Evolutionary conservation across 192 early-diverging fungal genomes (phyloP).

Genomic region (Diversispora eburnea): DNA sequence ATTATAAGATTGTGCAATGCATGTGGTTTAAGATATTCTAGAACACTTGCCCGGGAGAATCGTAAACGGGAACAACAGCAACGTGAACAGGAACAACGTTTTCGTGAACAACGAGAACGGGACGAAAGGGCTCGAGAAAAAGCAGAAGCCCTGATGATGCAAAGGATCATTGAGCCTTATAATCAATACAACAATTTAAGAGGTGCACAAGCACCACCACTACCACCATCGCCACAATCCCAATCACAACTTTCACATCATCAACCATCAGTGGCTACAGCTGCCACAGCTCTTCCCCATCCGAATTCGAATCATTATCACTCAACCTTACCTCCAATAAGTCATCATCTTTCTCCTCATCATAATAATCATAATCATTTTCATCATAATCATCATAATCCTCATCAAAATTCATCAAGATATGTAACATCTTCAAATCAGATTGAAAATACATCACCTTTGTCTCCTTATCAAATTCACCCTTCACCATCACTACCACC

Average conservation of each 20-base stretch:
- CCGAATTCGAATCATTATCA: background rate
- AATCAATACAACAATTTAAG: background rate
- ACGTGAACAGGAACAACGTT: constrained; percentile 9
- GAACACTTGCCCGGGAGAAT: constrained; percentile 41
- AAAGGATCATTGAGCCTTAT: constrained; percentile 6
- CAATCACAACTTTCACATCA: background rate
- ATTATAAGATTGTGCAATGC: constrained; percentile 50
- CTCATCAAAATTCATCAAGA: too few relatives aligned
- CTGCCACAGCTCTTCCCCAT: background rate
- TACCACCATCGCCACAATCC: background rate
- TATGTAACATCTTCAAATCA: too few relatives aligned
- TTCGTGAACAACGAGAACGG: constrained; percentile 13
- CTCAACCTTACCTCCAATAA: background rate
- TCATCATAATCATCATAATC: too few relatives aligned
- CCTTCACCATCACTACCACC: too few relatives aligned
- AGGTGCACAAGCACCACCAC: background rate
- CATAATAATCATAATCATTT: too few relatives aligned
- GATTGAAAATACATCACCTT: too few relatives aligned
- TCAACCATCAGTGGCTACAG: background rate
- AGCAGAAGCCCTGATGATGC: constrained; percentile 5
- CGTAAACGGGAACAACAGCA: constrained; percentile 35
- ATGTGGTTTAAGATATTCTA: constrained; percentile 50
- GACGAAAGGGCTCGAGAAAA: constrained; percentile 7
- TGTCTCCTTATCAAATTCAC: too few relatives aligned
- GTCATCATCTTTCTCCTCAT: background rate